Evolutionary conservation across 345 rosid species (phyloP).

Genomic region (Melastoma malabathricum): DNA sequence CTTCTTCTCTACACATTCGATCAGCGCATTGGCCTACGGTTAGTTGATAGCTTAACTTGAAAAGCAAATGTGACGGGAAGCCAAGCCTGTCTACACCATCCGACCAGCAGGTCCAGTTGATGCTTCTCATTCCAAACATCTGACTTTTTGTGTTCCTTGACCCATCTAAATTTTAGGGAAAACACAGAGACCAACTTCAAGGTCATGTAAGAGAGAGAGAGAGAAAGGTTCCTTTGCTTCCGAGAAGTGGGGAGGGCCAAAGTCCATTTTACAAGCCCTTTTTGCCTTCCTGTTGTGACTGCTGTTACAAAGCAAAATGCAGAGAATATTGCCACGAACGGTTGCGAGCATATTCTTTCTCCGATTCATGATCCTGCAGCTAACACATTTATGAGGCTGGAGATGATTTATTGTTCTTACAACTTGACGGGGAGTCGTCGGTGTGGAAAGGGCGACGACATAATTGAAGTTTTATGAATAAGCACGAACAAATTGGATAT

Average conservation of each 20-base stretch:
- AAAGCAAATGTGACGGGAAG: neutral
- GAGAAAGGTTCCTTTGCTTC: slow-evolving; percentile 16
- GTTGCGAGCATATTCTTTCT: no score
- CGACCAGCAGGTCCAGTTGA: neutral
- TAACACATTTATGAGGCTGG: no score
- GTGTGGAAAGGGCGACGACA: no score
- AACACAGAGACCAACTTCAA: slow-evolving; percentile 26
- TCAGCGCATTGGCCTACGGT: neutral
- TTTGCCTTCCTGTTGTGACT: slow-evolving; percentile 67
- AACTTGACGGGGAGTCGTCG: no score
- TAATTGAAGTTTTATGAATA: no score
- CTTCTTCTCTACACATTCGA: neutral
- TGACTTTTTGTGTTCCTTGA: neutral
- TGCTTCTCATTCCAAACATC: neutral
- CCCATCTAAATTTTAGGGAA: slow-evolving; percentile 23
- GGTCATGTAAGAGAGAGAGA: slow-evolving; percentile 26
- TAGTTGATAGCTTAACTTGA: neutral
- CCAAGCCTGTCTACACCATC: no score
- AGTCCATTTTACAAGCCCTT: slow-evolving; percentile 60
- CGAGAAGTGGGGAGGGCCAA: slow-evolving; percentile 26
- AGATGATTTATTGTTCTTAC: no score
- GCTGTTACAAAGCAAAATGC: neutral
- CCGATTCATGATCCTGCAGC: no score
- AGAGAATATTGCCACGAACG: no score
- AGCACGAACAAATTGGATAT: no score